Evolutionary conservation across 2,329 filamentous ascomycete species (phyloP), one percentile per base, ranked within the genome.

Genomic region (Pseudopyrenochaeta lycopersici): DNA sequence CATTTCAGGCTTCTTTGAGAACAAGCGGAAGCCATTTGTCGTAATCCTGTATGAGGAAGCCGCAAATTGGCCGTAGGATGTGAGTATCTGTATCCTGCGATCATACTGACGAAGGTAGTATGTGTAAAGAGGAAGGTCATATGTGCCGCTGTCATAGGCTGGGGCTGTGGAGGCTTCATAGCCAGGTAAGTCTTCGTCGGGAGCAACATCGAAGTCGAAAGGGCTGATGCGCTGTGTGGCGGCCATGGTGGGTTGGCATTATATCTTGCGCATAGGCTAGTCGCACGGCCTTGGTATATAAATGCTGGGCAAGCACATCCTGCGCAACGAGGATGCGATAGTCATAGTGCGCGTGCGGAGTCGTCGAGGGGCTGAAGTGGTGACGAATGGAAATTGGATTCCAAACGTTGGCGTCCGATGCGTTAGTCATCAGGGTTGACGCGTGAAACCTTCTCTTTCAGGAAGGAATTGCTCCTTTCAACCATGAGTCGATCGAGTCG

Each of bases 1-100:
- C 56, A 72, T 66, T 38, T 73, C 68, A 2, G 71, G 61, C 49
- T 67, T 74, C 61, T 73, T 73, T 1, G 68, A 72, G 49, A 74
- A 71, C 32, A 70, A 36, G 7, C 66, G 64, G 32, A 64, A 60
- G 30, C 55, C 54, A 30, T 68, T 62, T 18, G 60, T 62, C 12
- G 61, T 59, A 15, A 72, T 56, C n/a, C 68, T 64, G 56, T 71
- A 73, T 11, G 66, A 65, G 6, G 60, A 45, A 7, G 54, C 51
- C 5, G 54, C 27, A 11, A 54, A 47, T 4, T 61, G 46, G 12
- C 62, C 63, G 33, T 62, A 54, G 1, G 63, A 48, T 10, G 62
- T 62, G 10, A 72, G 54, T 45, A 68, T 62, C 39, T 71, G 69
- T 41, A 62, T 58, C 32, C 57, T 67, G 14, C 64, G 59, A 40